Evolutionary conservation across 106 monocot species (phyloP), one percentile per base, ranked within the genome.

Genomic region (Vanilla planifolia): DNA sequence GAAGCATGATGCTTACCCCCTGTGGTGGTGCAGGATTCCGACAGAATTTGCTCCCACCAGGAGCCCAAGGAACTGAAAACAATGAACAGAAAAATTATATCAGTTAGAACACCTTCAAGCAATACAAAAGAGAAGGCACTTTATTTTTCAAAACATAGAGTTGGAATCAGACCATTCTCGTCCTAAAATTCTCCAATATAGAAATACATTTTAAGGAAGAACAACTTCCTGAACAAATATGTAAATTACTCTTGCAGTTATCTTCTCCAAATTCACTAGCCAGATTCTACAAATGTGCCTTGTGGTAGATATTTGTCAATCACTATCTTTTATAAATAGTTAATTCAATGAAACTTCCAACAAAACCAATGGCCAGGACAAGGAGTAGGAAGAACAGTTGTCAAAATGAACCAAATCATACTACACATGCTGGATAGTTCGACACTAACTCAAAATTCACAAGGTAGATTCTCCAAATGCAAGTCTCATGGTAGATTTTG

Each of bases 31-130:
- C 74, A 62, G 89, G 86, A 71, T 95, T 95, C 59, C 95, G 61
- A 25, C 83, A 84, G 71, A 95, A 95, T 72, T 90, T 90, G 68
- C 48, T 66, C 63, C 95, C 89, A 70, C 89, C 89, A 61, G 95
- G 95, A 71, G 95, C 95, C 95, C 95, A 95, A 55, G 95, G 95
- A 80, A 95, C 95, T 95, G 75, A 51, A 68, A 39, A 48, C 75
- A 40, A 44, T 68, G 13, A 71, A 34, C 41, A 32, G 48, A 67
- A 53, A 53, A 21, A 32, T 15, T 48, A 56, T 51, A 35, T 6
- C 65, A 19, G 25, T 60, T 47, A n/a, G 41, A 6, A 19, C 27
- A 8, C 27, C 27, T 8, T 25, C 43, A 6, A 2, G 14, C 29
- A n/a, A n/a, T n/a, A n/a, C n/a, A 30, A 1, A 15, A 9, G 7